A percentile compares a stretch with the other conserved stretches of the same genome.
Evolutionary conservation across 2,329 filamentous ascomycete genomes (phyloP).

Genomic region (Diaporthe nobilis): DNA sequence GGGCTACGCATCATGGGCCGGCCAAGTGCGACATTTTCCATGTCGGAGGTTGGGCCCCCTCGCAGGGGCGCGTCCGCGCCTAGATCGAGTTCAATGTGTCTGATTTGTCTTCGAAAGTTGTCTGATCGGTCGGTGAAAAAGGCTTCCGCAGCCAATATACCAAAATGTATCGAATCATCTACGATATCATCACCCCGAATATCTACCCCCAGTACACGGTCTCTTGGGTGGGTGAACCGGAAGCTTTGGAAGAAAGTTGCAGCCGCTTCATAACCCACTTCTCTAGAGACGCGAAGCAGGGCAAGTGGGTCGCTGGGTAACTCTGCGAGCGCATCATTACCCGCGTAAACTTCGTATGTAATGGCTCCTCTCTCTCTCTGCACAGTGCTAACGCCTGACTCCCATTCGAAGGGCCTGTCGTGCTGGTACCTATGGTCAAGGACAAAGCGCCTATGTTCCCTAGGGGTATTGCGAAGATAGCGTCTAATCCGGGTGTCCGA

Average conservation of each 20-base stretch:
- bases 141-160: neutral
- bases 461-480: neutral
- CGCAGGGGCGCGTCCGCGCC: neutral
- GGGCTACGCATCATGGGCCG: too few species aligned
- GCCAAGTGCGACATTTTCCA: neutral
- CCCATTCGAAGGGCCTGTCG: neutral
- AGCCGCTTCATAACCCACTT: neutral
- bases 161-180: neutral
- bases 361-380: neutral
- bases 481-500: neutral
- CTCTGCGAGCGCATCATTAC: neutral
- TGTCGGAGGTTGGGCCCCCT: neutral
- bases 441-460: neutral
- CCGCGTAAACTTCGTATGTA: neutral
- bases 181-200: too few species aligned
- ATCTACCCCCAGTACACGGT: neutral
- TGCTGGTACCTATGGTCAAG: neutral
- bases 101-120: neutral
- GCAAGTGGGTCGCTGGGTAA: neutral
- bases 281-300: neutral
- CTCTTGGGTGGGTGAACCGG: neutral
- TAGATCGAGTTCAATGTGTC: neutral
- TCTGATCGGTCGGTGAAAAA: neutral
- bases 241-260: neutral
- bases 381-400: too few species aligned